Evolutionary conservation across 768 basidiomycete species (phyloP), one percentile per base, ranked within the genome.

Genomic region (Mycena capillaripes): DNA sequence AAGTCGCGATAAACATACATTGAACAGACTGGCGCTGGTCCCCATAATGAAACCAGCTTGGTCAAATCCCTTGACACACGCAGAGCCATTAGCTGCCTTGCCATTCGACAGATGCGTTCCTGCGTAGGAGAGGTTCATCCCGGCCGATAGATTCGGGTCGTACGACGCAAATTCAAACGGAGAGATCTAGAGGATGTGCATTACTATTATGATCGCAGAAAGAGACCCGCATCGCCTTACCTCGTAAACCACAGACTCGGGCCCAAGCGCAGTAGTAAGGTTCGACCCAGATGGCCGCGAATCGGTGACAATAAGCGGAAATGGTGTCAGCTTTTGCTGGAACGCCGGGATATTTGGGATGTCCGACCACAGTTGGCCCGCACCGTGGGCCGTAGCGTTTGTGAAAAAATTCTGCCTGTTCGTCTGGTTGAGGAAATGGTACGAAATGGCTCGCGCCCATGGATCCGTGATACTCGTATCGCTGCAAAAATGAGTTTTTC

Each of bases 11-110:
- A 7, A 25, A 73, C 83, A 66, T 73, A 89, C 90, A 73, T 91
- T 91, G 81, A 93, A 93, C 29, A 93, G 78, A 74, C 88, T 91
- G 21, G 93, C 89, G 42, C 93, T 94, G 3, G 89, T 89, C 11
- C 93, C 95, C 85, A 94, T 92, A 38, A 95, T 78, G 78, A 94
- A 96, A 0, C 87, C 88, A 0, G 87, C 88, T 79, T 93, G 92
- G 77, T 95, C 93, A 75, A 95, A 95, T 9, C 90, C 91, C 6
- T 87, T 88, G 16, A 91, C 90, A 79, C 96, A 97, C 1, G 88
- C 80, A 14, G 89, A 87, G 8, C 83, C 79, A 70, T 89, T 90
- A 14, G 80, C 82, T 0, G 92, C 86, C 68, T 83, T 76, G 4
- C 92, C 93, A 67, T 91, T 87, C 27, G 81, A 79, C 21, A 95